A percentile compares a stretch with the other conserved stretches of the same genome.
phyloP scores from a whole-genome alignment of 139 green algal species.

The Raphidocelis subcapitata region DNA sequence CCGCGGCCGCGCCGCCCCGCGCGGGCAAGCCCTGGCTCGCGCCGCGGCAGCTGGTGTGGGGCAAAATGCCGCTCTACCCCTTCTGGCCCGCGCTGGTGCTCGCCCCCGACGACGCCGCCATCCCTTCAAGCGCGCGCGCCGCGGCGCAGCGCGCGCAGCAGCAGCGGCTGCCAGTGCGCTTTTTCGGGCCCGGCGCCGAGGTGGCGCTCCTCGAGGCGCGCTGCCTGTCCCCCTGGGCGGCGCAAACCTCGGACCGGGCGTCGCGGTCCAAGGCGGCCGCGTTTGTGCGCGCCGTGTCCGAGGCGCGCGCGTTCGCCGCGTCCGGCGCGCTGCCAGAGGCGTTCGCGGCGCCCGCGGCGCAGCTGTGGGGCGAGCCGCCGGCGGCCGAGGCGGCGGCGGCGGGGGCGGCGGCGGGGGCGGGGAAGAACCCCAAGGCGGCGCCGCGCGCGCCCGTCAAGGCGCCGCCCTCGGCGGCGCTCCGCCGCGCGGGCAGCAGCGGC shows the following conservation, averaged over 20 bases:
- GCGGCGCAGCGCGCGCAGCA: not conserved
- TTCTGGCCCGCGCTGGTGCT: not conserved
- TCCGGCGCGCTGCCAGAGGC: no score
- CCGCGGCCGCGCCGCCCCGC: no score
- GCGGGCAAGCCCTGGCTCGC: no score
- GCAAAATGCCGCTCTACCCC: not conserved
- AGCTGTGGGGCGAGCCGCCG: no score
- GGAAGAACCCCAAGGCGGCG: not conserved
- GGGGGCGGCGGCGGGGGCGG: no score
- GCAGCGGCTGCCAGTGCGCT: slow-evolving; percentile 15
- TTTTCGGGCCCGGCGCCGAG: slow-evolving; percentile 17
- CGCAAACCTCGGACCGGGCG: not conserved
- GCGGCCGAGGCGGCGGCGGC: slow-evolving; percentile 2
- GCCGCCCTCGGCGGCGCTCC: no score
- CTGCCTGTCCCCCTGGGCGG: not conserved
- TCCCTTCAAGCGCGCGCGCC: no score
- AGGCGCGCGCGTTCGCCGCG: not conserved
- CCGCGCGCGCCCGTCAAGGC: no score
- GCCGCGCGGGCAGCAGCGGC: no score
- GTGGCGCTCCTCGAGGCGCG: slow-evolving; percentile 1
- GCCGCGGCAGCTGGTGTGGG: no score
- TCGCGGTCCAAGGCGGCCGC: slow-evolving; percentile 14
- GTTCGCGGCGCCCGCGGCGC: no score
- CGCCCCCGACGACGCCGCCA: not conserved
- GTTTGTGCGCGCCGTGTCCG: slow-evolving; percentile 7